phyloP scores from a whole-genome alignment of 495 filamentous ascomycete genomes.

The Choiromyces venosus region DNA sequence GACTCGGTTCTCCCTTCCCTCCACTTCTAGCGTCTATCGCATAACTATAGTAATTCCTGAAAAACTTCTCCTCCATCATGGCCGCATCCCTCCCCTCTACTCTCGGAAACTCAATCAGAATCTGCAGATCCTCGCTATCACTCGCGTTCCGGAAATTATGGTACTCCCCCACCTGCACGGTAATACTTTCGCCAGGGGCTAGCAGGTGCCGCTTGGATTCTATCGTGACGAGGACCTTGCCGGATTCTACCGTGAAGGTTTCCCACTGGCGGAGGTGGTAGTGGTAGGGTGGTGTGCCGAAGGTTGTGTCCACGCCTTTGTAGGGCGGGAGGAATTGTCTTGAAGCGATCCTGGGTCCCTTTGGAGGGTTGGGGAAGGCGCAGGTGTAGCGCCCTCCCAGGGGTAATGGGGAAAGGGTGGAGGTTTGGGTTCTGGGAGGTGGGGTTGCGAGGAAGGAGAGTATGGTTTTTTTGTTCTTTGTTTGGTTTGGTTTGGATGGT shows the following conservation, averaged over 20 bases:
- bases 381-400: neutral
- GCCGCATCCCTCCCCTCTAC: conserved; percentile 14
- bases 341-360: conserved; percentile 1
- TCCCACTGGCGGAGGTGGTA: conserved; percentile 12
- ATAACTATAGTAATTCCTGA: conserved; percentile 29
- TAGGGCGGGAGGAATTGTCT: conserved; percentile 22
- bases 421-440: conserved; percentile 13
- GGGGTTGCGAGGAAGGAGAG: conserved; percentile 23
- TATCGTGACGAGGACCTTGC: conserved; percentile 1
- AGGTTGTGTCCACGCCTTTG: conserved; percentile 4
- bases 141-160: conserved; percentile 14
- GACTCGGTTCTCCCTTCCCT: conserved; percentile 10
- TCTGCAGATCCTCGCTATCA: conserved; percentile 10
- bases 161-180: conserved; percentile 17
- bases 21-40: conserved; percentile 19
- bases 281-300: conserved; percentile 7
- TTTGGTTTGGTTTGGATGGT: neutral
- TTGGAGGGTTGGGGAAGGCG: conserved; percentile 4
- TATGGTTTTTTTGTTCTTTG: conserved; percentile 13
- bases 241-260: conserved; percentile 14
- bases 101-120: conserved; percentile 13
- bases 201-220: conserved; percentile 2
- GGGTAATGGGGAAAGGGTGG: conserved; percentile 10
- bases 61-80: conserved; percentile 25
- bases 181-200: conserved; percentile 5